These are phyloP conservation scores for Phyllosticta citrichinensis DNA, from an alignment of 2,329 filamentous ascomycete genomes.

Conservation along the genomic window DNA sequence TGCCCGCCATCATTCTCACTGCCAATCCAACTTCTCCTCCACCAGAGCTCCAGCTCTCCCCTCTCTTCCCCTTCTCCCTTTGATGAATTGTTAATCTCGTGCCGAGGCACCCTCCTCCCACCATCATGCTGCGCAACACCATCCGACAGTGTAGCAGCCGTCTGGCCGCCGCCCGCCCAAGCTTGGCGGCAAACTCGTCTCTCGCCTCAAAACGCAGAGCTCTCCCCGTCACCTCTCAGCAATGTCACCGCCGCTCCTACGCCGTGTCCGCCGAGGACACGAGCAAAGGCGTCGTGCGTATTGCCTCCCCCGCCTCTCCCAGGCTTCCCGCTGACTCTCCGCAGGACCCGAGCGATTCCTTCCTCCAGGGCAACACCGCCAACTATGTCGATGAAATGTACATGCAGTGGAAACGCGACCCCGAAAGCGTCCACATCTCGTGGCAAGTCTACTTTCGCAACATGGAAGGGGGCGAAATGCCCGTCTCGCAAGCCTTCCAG, in stretches of 20 bases:
- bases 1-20: neutral
- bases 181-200: conserved; percentile 34
- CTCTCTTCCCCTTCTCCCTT: neutral
- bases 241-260: conserved; percentile 43
- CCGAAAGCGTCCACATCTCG: conserved; percentile 87
- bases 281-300: conserved; percentile 50
- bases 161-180: conserved; percentile 43
- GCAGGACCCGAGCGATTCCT: conserved; percentile 83
- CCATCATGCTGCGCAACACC: conserved; percentile 62
- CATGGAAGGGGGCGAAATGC: conserved; percentile 97
- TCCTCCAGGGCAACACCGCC: conserved; percentile 91
- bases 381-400: conserved; percentile 99
- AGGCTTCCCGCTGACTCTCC: conserved; percentile 19
- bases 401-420: conserved; percentile 90
- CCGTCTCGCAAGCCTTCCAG: conserved; percentile 92
- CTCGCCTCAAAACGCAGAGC: conserved; percentile 39
- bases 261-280: conserved; percentile 49
- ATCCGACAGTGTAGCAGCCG: conserved; percentile 55
- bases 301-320: conserved; percentile 13
- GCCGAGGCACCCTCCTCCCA: conserved; percentile 18
- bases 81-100: conserved; percentile 10
- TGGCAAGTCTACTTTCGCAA: conserved; percentile 99
- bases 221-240: conserved; percentile 35
- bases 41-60: neutral
- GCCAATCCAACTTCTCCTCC: neutral